Conservation (phyloP, 371 early-diverging fungal genomes). For the Mortierella sp. region DNA sequence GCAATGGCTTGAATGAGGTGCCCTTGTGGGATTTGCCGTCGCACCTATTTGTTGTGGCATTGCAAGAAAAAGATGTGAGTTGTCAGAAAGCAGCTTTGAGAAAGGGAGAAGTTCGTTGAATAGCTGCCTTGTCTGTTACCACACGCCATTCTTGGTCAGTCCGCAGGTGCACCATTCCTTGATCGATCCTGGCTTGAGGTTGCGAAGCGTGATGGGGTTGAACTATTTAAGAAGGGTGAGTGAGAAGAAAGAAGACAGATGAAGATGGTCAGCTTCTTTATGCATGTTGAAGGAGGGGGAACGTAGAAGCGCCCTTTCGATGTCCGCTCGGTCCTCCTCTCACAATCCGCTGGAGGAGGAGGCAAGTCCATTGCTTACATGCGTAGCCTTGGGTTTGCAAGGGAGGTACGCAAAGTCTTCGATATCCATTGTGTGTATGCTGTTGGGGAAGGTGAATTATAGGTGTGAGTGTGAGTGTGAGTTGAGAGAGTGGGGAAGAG, state of each 20-base stretch:
- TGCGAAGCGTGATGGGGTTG: constrained; percentile 56
- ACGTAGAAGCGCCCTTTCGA: neutral
- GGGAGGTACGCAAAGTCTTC: constrained; percentile 53
- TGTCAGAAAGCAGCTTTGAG: neutral
- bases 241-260: neutral
- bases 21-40: constrained; percentile 57
- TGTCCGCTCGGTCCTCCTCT: neutral
- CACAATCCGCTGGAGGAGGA: neutral
- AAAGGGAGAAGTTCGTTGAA: neutral
- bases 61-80: no score
- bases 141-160: constrained; percentile 57
- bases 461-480: neutral
- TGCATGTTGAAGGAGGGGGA: neutral
- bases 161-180: constrained; percentile 62
- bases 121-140: constrained; percentile 22
- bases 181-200: constrained; percentile 59
- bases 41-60: constrained; percentile 26
- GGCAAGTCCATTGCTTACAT: constrained; percentile 21
- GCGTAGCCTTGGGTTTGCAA: constrained; percentile 51
- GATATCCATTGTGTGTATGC: constrained; percentile 37
- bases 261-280: neutral
- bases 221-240: constrained; percentile 23
- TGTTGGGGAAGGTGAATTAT: neutral
- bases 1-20: constrained; percentile 56
- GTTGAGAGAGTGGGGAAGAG: neutral